A percentile compares a stretch with the other conserved stretches of the same genome.
Evolutionary conservation across 106 monocot species (phyloP).

Genomic region (Acorus gramineus): DNA sequence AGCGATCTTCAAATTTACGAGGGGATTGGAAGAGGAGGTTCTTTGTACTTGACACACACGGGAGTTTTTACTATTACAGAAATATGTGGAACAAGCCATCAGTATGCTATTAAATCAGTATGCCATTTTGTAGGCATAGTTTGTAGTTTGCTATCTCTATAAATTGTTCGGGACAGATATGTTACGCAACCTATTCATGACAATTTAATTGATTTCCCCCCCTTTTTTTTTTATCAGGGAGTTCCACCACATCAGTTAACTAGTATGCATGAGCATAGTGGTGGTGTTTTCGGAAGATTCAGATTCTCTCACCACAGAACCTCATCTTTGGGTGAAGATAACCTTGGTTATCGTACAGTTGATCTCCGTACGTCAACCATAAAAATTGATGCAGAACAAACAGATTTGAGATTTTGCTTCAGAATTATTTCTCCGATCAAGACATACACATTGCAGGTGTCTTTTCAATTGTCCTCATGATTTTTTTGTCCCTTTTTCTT

Average conservation of each 20-base stretch:
- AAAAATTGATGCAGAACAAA: conserved; percentile 87
- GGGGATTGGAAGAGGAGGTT: conserved; percentile 93
- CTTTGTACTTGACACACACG: conserved; percentile 93
- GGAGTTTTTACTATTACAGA: conserved; percentile 80
- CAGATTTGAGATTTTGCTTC: conserved; percentile 91
- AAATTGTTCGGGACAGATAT: neutral
- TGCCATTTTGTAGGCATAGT: neutral
- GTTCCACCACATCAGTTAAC: conserved; percentile 28
- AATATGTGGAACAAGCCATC: conserved; percentile 50
- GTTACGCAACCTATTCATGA: too few relatives aligned
- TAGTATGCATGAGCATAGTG: conserved; percentile 22
- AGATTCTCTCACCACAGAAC: conserved; percentile 30
- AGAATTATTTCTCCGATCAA: conserved; percentile 89
- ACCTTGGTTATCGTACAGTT: conserved; percentile 49
- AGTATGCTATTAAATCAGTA: conserved; percentile 28
- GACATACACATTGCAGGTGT: conserved; percentile 85
- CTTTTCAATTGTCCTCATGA: neutral
- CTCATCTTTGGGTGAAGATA: conserved; percentile 48
- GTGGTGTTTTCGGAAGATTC: conserved; percentile 41
- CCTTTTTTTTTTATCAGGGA: conserved; percentile 23
- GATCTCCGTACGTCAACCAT: conserved; percentile 88
- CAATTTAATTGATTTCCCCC: too few relatives aligned
- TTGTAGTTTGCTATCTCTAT: neutral
- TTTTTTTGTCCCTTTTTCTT: neutral
- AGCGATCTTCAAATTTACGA: conserved; percentile 65